Conservation (phyloP, 2,329 filamentous ascomycete genomes). For the Fusarium verticillioides region DNA sequence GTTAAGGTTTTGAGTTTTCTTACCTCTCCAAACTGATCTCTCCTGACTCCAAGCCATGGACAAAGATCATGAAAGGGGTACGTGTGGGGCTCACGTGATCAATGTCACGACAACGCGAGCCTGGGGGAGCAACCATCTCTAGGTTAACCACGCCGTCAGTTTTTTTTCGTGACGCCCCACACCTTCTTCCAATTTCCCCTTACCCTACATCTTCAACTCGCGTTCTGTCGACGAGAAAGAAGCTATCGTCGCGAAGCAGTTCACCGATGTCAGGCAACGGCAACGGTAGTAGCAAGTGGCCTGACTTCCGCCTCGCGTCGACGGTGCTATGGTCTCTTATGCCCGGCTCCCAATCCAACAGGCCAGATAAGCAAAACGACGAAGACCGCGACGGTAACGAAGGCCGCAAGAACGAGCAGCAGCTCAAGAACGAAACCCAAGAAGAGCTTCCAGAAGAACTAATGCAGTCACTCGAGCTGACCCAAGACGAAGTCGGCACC, state of each 20-base stretch:
- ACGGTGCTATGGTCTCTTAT: conserved; percentile 44
- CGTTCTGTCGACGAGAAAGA: conserved; percentile 22
- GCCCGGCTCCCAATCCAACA: conserved; percentile 44
- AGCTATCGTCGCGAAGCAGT: conserved; percentile 32
- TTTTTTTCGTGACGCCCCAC: conserved; percentile 47
- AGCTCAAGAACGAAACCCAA: conserved; percentile 27
- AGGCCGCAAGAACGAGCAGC: conserved; percentile 33
- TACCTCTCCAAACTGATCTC: background rate
- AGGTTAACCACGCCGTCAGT: conserved; percentile 38
- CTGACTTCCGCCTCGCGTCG: conserved; percentile 49
- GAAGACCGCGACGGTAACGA: conserved; percentile 33
- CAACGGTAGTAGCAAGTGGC: conserved; percentile 46
- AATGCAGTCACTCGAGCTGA: conserved; percentile 24
- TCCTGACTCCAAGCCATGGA: background rate
- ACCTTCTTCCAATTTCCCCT: conserved; percentile 34
- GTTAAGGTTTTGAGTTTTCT: background rate
- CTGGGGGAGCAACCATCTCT: conserved; percentile 2
- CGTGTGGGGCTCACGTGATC: conserved; percentile 30
- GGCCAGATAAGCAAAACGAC: conserved; percentile 37
- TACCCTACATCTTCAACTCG: conserved; percentile 42
- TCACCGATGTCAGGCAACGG: conserved; percentile 45
- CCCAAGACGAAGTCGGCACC: conserved; percentile 38
- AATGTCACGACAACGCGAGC: conserved; percentile 23
- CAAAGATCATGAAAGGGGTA: background rate
- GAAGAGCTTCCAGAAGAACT: conserved; percentile 29